Evolutionary conservation across 2,329 filamentous ascomycete species (phyloP).

Genomic region (Delphinella strobiligena): DNA sequence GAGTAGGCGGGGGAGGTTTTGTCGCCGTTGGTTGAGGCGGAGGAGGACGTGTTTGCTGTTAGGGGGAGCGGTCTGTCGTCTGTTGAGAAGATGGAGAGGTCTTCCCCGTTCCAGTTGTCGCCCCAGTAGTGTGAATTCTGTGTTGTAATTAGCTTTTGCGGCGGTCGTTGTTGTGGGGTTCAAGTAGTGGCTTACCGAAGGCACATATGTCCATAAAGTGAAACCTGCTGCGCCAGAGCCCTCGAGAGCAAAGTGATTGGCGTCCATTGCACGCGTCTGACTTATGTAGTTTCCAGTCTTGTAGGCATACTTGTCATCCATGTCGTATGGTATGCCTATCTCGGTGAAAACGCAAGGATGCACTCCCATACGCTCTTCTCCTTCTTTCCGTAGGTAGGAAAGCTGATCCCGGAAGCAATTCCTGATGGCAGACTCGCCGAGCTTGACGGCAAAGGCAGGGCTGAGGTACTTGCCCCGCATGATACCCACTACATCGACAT

Average conservation of each 20-base stretch:
- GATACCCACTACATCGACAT: constrained; percentile 88
- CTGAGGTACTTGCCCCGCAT: constrained; percentile 78
- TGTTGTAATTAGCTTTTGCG: background rate
- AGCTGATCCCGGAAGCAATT: constrained; percentile 89
- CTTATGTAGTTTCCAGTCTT: constrained; percentile 90
- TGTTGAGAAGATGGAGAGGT: constrained; percentile 75
- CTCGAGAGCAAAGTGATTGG: constrained; percentile 88
- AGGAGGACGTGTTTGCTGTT: background rate
- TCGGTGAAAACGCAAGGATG: constrained; percentile 87
- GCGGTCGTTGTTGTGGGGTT: background rate
- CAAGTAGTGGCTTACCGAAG: constrained; percentile 46
- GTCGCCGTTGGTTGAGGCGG: constrained; percentile 33
- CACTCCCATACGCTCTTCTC: constrained; percentile 73
- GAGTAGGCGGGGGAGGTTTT: constrained; percentile 43
- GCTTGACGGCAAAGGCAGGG: constrained; percentile 81
- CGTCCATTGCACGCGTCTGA: constrained; percentile 85
- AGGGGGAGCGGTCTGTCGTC: constrained; percentile 60
- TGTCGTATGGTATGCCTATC: constrained; percentile 96
- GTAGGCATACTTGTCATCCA: constrained; percentile 95
- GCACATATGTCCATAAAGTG: constrained; percentile 78
- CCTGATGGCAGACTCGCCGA: constrained; percentile 86
- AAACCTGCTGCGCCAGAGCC: constrained; percentile 74
- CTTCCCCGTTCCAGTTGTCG: constrained; percentile 96
- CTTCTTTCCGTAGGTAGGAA: constrained; percentile 70
- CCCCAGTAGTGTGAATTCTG: constrained; percentile 78